These are phyloP conservation scores for Penicillium freii DNA, from an alignment of 2,329 filamentous ascomycete species.

Conservation along the genomic window DNA sequence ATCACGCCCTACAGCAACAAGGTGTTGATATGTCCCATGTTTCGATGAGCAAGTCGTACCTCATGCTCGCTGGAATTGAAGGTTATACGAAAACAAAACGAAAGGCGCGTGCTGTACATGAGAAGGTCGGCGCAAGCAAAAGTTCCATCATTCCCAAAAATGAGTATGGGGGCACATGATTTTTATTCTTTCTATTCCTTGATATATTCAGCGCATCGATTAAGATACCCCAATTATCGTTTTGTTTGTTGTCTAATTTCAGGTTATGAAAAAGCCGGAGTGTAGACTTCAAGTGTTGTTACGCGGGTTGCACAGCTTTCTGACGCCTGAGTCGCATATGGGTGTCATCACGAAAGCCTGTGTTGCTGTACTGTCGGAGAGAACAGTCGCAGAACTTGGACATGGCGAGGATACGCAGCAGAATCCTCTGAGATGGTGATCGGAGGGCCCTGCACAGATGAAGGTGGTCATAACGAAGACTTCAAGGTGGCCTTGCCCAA, in stretches of 20 bases:
- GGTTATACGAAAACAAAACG: slow-evolving; percentile 67
- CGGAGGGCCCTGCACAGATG: slow-evolving; percentile 2
- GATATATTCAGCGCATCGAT: too few relatives aligned
- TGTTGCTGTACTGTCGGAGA: too few relatives aligned
- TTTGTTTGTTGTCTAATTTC: too few relatives aligned
- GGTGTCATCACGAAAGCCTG: not conserved
- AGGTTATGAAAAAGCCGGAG: not conserved
- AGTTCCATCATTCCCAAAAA: not conserved
- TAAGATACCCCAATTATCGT: too few relatives aligned
- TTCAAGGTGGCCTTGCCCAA: too few relatives aligned
- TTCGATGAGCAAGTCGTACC: slow-evolving; percentile 77
- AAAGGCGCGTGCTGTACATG: slow-evolving; percentile 21
- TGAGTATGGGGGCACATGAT: not conserved
- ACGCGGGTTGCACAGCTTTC: too few relatives aligned
- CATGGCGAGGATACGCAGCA: not conserved
- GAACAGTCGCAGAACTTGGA: not conserved
- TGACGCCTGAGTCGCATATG: too few relatives aligned
- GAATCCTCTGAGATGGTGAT: not conserved
- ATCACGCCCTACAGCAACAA: slow-evolving; percentile 67
- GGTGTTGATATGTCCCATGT: slow-evolving; percentile 78
- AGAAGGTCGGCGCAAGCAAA: slow-evolving; percentile 20
- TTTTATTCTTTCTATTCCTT: too few relatives aligned
- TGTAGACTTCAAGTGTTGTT: not conserved
- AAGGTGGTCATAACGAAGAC: too few relatives aligned
- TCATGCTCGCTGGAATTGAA: slow-evolving; percentile 78